Conservation (phyloP, 2,329 filamentous ascomycete genomes). For the Trichoderma koningii region DNA sequence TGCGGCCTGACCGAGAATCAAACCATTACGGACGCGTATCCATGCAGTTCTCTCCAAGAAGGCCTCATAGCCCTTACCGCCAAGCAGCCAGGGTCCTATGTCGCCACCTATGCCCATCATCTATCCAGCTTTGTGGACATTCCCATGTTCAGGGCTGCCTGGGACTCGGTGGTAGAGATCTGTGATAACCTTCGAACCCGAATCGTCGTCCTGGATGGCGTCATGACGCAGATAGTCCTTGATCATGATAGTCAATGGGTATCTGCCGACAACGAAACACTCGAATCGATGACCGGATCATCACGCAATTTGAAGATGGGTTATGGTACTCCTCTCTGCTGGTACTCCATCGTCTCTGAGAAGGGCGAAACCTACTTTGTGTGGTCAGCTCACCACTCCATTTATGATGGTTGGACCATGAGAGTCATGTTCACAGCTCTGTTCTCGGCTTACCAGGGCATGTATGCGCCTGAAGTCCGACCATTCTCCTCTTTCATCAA, state of each 20-base stretch:
- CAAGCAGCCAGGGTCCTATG: slow-evolving; percentile 27
- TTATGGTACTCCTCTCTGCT: slow-evolving; percentile 9
- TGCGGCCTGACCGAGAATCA: neutral
- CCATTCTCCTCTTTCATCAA: slow-evolving; percentile 20
- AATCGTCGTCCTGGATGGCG: slow-evolving; percentile 22
- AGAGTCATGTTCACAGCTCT: slow-evolving; percentile 29
- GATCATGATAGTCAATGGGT: slow-evolving; percentile 9
- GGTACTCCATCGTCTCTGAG: slow-evolving; percentile 11
- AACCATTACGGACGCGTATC: slow-evolving; percentile 27
- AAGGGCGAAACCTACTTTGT: slow-evolving; percentile 29
- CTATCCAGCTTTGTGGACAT: slow-evolving; percentile 2
- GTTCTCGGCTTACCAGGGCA: slow-evolving; percentile 17
- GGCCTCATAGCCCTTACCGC: slow-evolving; percentile 28
- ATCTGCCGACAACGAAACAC: neutral
- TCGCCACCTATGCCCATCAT: slow-evolving; percentile 10
- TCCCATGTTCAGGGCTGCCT: slow-evolving; percentile 23
- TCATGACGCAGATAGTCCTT: slow-evolving; percentile 9
- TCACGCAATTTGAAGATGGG: slow-evolving; percentile 1
- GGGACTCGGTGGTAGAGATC: slow-evolving; percentile 26
- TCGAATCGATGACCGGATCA: slow-evolving; percentile 1
- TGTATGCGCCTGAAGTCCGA: slow-evolving; percentile 5
- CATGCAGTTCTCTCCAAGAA: slow-evolving; percentile 29
- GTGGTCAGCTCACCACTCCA: slow-evolving; percentile 35
- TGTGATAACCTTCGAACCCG: slow-evolving; percentile 27
- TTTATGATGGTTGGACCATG: slow-evolving; percentile 38